These are phyloP conservation scores for Hirsutella rhossiliensis DNA, from an alignment of 2,329 filamentous ascomycete genomes.

Conservation along the genomic window DNA sequence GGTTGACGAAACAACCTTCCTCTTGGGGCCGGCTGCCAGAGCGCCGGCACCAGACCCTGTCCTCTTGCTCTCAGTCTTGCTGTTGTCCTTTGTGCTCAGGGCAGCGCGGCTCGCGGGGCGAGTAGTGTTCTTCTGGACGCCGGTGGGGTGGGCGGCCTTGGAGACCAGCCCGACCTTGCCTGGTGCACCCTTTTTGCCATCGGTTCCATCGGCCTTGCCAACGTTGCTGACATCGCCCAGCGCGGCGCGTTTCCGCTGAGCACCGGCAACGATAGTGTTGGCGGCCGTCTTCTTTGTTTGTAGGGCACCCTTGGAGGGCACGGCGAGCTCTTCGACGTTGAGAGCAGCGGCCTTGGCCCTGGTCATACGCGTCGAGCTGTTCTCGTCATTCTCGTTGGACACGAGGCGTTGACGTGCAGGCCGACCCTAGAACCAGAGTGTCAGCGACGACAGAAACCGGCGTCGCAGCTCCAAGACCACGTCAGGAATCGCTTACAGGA, in stretches of 20 bases:
- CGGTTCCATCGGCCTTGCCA: conserved; percentile 59
- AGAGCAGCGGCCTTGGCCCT: conserved; percentile 79
- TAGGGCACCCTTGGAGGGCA: conserved; percentile 48
- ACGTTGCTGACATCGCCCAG: conserved; percentile 95
- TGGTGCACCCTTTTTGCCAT: conserved; percentile 60
- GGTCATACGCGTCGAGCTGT: conserved; percentile 75
- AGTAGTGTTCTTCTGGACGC: conserved; percentile 60
- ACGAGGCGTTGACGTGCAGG: conserved; percentile 61
- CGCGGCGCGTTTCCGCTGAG: conserved; percentile 62
- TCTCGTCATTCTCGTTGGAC: conserved; percentile 93
- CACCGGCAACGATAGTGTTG: conserved; percentile 34
- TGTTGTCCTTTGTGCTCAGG: conserved; percentile 53
- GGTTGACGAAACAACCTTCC: conserved; percentile 40
- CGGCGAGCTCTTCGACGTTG: conserved; percentile 49
- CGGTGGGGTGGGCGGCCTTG: conserved; percentile 71
- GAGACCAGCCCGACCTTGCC: conserved; percentile 60
- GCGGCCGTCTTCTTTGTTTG: conserved; percentile 57
- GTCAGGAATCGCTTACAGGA: conserved; percentile 27
- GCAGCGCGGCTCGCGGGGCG: conserved; percentile 47
- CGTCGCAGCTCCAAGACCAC: conserved; percentile 31
- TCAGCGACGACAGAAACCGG: conserved; percentile 4
- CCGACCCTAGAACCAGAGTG: conserved; percentile 40
- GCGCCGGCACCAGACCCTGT: conserved; percentile 60
- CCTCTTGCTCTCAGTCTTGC: conserved; percentile 58
- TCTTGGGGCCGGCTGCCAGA: conserved; percentile 53